These are phyloP conservation scores for Fagopyrum homotropicum DNA, from an alignment of 148 eudicot species.

Conservation along the genomic window DNA sequence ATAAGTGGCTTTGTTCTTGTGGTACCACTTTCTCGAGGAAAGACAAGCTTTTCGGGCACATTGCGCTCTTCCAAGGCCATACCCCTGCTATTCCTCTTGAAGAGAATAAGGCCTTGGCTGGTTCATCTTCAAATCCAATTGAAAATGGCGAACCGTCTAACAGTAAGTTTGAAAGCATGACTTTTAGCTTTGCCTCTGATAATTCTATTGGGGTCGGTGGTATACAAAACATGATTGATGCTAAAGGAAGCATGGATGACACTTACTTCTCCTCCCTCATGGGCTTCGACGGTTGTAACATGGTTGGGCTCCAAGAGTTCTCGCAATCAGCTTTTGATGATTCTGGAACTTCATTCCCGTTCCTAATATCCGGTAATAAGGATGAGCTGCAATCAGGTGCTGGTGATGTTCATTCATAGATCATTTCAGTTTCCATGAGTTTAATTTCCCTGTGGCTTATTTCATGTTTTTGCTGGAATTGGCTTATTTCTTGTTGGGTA, in stretches of 20 bases:
- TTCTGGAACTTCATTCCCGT: constrained; percentile 60
- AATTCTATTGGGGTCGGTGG: constrained; percentile 19
- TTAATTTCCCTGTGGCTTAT: not conserved
- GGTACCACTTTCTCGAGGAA: constrained; percentile 95
- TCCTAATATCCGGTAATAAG: constrained; percentile 51
- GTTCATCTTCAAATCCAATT: constrained; percentile 30
- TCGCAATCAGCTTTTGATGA: constrained; percentile 62
- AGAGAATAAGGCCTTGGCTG: constrained; percentile 38
- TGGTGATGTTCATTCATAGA: constrained; percentile 32
- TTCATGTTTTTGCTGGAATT: not conserved
- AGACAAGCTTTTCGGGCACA: constrained; percentile 97
- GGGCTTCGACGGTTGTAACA: constrained; percentile 42
- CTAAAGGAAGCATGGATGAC: constrained; percentile 44
- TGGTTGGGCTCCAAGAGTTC: constrained; percentile 62
- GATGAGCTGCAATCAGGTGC: constrained; percentile 36
- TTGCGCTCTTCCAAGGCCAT: constrained; percentile 89
- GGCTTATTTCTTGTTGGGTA: constrained; percentile 17
- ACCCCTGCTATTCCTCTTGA: constrained; percentile 86
- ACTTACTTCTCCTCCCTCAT: constrained; percentile 68
- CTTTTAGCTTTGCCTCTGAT: constrained; percentile 32
- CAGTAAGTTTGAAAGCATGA: constrained; percentile 20
- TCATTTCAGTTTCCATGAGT: not conserved
- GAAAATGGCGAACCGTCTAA: constrained; percentile 33
- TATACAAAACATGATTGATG: constrained; percentile 27
- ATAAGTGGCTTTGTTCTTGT: constrained; percentile 96